phyloP scores from a whole-genome alignment of 176 grass and related monocot genomes.

The Cenchrus purpureus region DNA sequence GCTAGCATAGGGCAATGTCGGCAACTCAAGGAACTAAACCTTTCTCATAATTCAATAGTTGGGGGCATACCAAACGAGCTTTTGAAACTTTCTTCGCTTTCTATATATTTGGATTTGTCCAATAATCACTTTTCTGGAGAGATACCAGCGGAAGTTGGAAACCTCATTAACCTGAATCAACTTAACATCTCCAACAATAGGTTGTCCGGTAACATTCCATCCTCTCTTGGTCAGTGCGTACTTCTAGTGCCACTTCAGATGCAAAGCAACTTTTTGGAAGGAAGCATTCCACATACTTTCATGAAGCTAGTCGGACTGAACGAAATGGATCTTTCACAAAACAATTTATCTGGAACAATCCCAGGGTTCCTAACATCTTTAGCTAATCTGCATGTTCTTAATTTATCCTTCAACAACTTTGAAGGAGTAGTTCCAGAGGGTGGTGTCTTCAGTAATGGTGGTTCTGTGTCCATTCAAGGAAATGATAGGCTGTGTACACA shows the following conservation, averaged over 20 bases:
- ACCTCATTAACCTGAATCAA: constrained; percentile 31
- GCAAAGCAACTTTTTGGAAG: constrained; percentile 53
- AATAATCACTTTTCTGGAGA: constrained; percentile 49
- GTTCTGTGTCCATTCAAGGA: constrained; percentile 31
- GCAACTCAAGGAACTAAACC: constrained; percentile 33
- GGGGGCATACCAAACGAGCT: constrained; percentile 54
- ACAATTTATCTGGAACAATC: constrained; percentile 48
- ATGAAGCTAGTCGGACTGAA: constrained; percentile 23
- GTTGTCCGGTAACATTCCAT: constrained; percentile 50
- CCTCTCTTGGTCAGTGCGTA: constrained; percentile 41
- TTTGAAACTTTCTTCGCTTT: constrained; percentile 22
- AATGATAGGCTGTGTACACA: constrained; percentile 43
- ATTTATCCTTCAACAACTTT: constrained; percentile 70
- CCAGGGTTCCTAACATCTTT: constrained; percentile 44
- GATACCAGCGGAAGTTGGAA: constrained; percentile 50
- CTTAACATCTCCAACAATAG: constrained; percentile 51
- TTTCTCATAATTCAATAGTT: constrained; percentile 49
- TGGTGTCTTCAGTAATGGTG: constrained; percentile 22
- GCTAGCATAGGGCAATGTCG: constrained; percentile 26
- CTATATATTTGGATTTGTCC: constrained; percentile 46
- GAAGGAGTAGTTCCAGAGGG: constrained; percentile 33
- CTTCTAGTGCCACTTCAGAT: constrained; percentile 49
- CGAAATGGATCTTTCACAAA: constrained; percentile 56
- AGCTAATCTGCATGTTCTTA: constrained; percentile 17
- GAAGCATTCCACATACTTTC: constrained; percentile 61